Conservation (phyloP, 371 early-diverging fungal species). For the Syncephalastrum sp. region DNA sequence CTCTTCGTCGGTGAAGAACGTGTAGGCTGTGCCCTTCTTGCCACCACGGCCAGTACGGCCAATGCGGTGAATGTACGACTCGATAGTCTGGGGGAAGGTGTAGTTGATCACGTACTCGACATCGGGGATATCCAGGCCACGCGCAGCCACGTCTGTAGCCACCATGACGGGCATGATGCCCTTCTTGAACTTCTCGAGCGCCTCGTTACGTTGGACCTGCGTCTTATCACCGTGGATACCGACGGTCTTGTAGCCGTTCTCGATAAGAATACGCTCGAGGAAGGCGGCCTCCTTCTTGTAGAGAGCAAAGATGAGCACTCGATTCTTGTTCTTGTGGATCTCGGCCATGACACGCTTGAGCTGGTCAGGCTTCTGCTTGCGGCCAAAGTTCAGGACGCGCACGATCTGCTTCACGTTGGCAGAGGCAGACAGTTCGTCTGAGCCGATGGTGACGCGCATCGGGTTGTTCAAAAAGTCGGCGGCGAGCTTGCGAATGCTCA, state of each 20-base stretch:
- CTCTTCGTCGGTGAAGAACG: slow-evolving; percentile 94
- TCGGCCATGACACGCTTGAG: slow-evolving; percentile 79
- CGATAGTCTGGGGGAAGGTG: slow-evolving; percentile 96
- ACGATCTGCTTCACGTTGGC: slow-evolving; percentile 92
- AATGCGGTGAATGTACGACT: slow-evolving; percentile 91
- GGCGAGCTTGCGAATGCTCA: slow-evolving; percentile 84
- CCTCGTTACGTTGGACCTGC: slow-evolving; percentile 70
- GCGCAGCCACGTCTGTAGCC: slow-evolving; percentile 94
- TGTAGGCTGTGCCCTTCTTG: slow-evolving; percentile 87
- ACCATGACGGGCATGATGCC: slow-evolving; percentile 78
- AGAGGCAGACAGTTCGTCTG: slow-evolving; percentile 90
- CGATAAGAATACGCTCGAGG: slow-evolving; percentile 67
- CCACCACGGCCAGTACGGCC: slow-evolving; percentile 98
- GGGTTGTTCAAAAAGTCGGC: slow-evolving; percentile 80
- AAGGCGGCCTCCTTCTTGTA: slow-evolving; percentile 95
- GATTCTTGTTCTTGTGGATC: slow-evolving; percentile 80
- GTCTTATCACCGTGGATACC: slow-evolving; percentile 86
- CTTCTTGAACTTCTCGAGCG: slow-evolving; percentile 71
- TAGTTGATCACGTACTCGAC: slow-evolving; percentile 98
- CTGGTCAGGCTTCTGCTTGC: slow-evolving; percentile 72
- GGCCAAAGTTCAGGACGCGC: slow-evolving; percentile 77
- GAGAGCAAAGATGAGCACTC: slow-evolving; percentile 87
- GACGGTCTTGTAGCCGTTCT: slow-evolving; percentile 80
- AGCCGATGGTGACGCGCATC: slow-evolving; percentile 92
- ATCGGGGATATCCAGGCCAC: slow-evolving; percentile 97